Percentiles rank a stretch among this genome's conserved stretches.
These are phyloP conservation scores for Zancudomyces culisetae DNA, from an alignment of 371 early-diverging fungal species.

Conservation along the genomic window DNA sequence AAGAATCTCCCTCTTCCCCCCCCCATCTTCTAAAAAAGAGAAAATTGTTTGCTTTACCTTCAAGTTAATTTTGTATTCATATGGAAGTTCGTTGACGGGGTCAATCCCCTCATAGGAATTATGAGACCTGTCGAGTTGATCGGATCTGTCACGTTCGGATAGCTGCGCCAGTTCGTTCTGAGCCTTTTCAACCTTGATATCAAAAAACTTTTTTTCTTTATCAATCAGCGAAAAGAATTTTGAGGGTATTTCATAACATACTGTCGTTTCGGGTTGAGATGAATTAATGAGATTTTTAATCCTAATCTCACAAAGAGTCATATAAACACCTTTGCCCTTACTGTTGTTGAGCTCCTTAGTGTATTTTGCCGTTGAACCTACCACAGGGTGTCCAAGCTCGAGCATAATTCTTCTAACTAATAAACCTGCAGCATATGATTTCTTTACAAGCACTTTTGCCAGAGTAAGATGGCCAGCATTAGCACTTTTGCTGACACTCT, in stretches of 20 bases:
- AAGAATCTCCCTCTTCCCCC: too few relatives aligned
- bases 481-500: conserved; percentile 5
- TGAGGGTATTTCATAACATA: conserved; percentile 14
- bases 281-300: conserved; percentile 29
- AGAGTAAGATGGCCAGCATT: conserved; percentile 9
- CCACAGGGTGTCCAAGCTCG: conserved; percentile 28
- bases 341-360: conserved; percentile 33
- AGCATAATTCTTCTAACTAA: conserved; percentile 14
- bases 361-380: conserved; percentile 38
- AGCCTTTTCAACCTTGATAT: conserved; percentile 26
- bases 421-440: conserved; percentile 8
- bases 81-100: conserved; percentile 1
- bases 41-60: too few relatives aligned
- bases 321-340: conserved; percentile 39
- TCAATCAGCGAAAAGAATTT: conserved; percentile 14
- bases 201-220: conserved; percentile 37
- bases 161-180: too few relatives aligned
- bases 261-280: conserved; percentile 28
- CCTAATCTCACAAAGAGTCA: conserved; percentile 26
- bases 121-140: too few relatives aligned
- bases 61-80: conserved; percentile 12
- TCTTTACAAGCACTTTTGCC: conserved; percentile 2
- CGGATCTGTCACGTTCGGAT: too few relatives aligned
- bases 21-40: too few relatives aligned
- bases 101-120: conserved; percentile 11